Conservation (phyloP, 441 rosid genomes). For the Euphorbia celastroides region DNA sequence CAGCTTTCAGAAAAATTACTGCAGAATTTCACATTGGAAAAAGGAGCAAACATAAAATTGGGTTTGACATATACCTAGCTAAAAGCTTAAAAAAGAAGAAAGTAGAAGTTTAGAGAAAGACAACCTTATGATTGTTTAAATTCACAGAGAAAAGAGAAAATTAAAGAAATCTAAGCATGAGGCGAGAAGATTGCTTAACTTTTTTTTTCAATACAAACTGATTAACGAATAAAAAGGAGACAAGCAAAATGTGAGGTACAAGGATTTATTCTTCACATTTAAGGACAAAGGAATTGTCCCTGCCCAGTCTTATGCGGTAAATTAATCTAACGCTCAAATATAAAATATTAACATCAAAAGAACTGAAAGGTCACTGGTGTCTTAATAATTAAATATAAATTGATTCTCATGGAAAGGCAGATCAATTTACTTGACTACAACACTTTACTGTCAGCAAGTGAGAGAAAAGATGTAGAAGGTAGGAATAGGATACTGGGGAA, state of each 20-base stretch:
- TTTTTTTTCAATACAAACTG: not conserved
- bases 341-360: not conserved
- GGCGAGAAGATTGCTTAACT: conserved; percentile 3
- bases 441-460: not conserved
- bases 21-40: not conserved
- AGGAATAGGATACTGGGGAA: not conserved
- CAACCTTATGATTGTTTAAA: not conserved
- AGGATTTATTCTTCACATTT: not conserved
- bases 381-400: not conserved
- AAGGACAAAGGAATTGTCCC: not conserved
- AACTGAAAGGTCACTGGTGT: not conserved
- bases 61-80: not conserved
- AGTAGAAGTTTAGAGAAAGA: not conserved
- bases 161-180: not conserved
- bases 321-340: not conserved
- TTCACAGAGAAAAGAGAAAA: not conserved
- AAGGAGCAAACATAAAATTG: not conserved
- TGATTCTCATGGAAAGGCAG: not conserved
- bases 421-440: conserved; percentile 2
- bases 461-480: not conserved
- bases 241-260: not conserved
- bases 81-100: not conserved
- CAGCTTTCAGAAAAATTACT: not conserved
- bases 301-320: not conserved
- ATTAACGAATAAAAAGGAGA: not conserved